phyloP scores from a whole-genome alignment of 371 early-diverging fungal genomes.

The Mortierella sp. region DNA sequence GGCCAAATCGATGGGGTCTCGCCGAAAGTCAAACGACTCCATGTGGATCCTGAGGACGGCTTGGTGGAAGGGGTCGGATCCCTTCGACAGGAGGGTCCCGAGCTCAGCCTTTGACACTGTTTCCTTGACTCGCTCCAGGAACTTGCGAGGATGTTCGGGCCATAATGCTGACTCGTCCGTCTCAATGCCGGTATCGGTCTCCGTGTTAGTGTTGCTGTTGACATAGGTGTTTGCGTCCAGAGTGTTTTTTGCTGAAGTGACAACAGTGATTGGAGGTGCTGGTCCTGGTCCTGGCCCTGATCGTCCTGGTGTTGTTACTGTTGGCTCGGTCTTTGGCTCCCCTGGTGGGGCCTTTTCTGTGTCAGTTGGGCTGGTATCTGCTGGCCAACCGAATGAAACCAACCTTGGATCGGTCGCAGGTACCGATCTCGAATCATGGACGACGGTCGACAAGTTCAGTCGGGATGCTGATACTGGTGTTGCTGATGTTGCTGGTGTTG shows the following conservation, averaged over 20 bases:
- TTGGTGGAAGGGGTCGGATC: constrained; percentile 57
- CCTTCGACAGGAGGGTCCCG: constrained; percentile 60
- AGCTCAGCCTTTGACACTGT: constrained; percentile 60
- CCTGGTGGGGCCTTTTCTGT: not conserved
- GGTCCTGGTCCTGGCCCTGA: not conserved
- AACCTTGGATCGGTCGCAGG: not conserved
- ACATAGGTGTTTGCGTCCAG: not conserved
- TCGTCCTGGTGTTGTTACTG: not conserved
- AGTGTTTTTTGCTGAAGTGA: not conserved
- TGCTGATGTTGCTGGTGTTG: constrained; percentile 1
- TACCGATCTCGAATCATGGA: not conserved
- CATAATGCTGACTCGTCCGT: constrained; percentile 10
- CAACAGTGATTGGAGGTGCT: not conserved
- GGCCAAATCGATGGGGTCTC: constrained; percentile 79
- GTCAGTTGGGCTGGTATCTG: not conserved
- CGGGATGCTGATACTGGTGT: not conserved
- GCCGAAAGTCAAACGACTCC: constrained; percentile 74
- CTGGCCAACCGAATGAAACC: not conserved
- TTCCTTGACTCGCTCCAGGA: constrained; percentile 51
- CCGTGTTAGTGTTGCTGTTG: not conserved
- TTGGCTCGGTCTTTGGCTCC: not conserved
- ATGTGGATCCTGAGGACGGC: constrained; percentile 67
- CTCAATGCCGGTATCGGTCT: not conserved
- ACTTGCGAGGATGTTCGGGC: constrained; percentile 50
- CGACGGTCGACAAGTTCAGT: not conserved